Evolutionary conservation across 768 basidiomycete genomes (phyloP).

Genomic region (Trametes villosa): DNA sequence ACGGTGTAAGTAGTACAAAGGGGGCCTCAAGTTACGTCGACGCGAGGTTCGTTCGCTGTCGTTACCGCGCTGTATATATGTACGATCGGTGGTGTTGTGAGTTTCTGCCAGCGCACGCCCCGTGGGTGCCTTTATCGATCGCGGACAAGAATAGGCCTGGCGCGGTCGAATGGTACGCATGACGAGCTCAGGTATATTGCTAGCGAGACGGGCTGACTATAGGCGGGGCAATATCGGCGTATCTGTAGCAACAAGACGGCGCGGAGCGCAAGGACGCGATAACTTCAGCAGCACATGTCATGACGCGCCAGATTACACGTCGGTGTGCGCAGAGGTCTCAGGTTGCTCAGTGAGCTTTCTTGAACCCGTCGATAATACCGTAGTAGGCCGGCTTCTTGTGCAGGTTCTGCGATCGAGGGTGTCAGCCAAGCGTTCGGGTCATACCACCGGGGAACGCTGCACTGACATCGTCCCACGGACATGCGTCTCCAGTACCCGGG

Average conservation of each 20-base stretch:
- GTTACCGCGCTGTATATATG: too few species aligned
- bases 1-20: neutral
- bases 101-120: too few species aligned
- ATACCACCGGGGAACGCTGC: neutral
- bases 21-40: neutral
- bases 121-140: neutral
- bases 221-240: neutral
- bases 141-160: neutral
- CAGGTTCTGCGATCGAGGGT: neutral
- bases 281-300: neutral
- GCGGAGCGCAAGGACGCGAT: neutral
- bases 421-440: neutral
- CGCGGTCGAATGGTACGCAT: too few species aligned
- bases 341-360: neutral
- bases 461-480: slow-evolving; percentile 35
- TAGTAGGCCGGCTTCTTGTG: slow-evolving; percentile 10
- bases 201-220: too few species aligned
- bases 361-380: slow-evolving; percentile 8
- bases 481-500: slow-evolving; percentile 36
- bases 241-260: neutral
- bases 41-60: too few species aligned
- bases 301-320: neutral
- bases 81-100: too few species aligned
- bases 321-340: neutral
- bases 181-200: too few species aligned